Base-by-base conservation (phyloP, 2,329 filamentous ascomycete genomes). In the Phoma herbarum region DNA sequence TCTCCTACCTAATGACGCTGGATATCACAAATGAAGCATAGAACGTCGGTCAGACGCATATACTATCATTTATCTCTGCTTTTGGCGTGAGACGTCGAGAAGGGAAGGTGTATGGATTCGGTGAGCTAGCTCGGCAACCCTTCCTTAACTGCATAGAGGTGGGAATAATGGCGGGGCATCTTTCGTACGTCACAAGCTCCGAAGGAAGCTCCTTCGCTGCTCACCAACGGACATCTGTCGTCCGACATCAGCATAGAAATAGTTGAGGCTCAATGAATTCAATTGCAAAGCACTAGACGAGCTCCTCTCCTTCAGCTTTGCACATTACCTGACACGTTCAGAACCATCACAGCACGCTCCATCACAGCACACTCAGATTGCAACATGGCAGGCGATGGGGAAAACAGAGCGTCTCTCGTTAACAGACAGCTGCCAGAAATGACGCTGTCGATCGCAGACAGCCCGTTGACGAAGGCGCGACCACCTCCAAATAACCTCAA, bases 371-470 rank as follows among this genome's bases (percentile, higher is more conserved):
- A 11, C 16, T 22, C 18, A 23, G 25, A 37, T 12, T 39, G 20
- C 63, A 72, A 50, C 39, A 77, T 76, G 75, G 57, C 75, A n/a
- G 71, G 70, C 55, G 72, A 69, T 45, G 72, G 73, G 67, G 65
- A 75, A 37, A 75, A 79, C 58, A 73, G 81, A 61, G 78, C 81
- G 39, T 73, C 77, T 42, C 78, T 85, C 35, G 75, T 78, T 26
- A 74, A 77, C 23, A 74, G 82, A 28, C 72, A 77, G 56, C 68
- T 84, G 7, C 80, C 80, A 3, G 80, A 82, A 60, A 85, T 85
- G 82, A 75, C 68, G 8, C 75, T 85, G 12, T 83, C 81, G 61
- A 63, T 83, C 75, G 42, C 70, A 77, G 70, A 83, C 73, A 66
- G 79, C 70, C 60, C 82, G 16, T 65, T 76, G 8, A 75, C 73